Conservation (phyloP, 1,284 basidiomycete species). For the Cutaneotrichosporon daszewskae region DNA sequence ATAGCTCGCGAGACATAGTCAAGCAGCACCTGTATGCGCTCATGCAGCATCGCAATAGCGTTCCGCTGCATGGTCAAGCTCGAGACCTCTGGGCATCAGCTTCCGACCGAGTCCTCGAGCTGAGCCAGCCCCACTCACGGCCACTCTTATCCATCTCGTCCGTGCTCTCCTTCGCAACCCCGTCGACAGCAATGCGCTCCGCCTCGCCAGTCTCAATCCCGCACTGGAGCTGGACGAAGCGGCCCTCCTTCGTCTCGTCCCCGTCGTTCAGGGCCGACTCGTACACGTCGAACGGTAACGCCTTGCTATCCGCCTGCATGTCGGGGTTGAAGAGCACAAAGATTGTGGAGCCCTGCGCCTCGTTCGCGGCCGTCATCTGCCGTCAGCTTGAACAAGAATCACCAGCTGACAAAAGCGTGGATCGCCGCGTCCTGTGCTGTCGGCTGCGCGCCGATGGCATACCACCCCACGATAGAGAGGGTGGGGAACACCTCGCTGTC, state of each 20-base stretch:
- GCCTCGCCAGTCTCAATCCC: constrained; percentile 94
- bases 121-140: constrained; percentile 41
- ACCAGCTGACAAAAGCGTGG: constrained; percentile 67
- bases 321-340: constrained; percentile 51
- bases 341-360: constrained; percentile 41
- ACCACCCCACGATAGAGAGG: constrained; percentile 95
- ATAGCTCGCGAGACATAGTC: constrained; percentile 73
- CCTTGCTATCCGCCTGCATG: constrained; percentile 48
- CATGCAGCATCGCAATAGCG: constrained; percentile 91
- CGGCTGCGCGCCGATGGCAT: constrained; percentile 71
- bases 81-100: constrained; percentile 63
- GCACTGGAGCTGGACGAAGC: constrained; percentile 66
- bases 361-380: constrained; percentile 51
- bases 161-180: constrained; percentile 70
- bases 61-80: constrained; percentile 86
- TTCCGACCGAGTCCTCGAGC: not conserved
- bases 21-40: constrained; percentile 75
- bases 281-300: constrained; percentile 79
- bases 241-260: constrained; percentile 40
- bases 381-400: constrained; percentile 48
- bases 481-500: constrained; percentile 98
- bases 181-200: constrained; percentile 95
- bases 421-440: constrained; percentile 67
- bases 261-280: constrained; percentile 78
- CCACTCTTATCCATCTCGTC: constrained; percentile 59